A percentile compares a stretch with the other conserved stretches of the same genome.
Conservation (phyloP, 352 stramenopile species). For the Phytophthora gonapodyides region DNA sequence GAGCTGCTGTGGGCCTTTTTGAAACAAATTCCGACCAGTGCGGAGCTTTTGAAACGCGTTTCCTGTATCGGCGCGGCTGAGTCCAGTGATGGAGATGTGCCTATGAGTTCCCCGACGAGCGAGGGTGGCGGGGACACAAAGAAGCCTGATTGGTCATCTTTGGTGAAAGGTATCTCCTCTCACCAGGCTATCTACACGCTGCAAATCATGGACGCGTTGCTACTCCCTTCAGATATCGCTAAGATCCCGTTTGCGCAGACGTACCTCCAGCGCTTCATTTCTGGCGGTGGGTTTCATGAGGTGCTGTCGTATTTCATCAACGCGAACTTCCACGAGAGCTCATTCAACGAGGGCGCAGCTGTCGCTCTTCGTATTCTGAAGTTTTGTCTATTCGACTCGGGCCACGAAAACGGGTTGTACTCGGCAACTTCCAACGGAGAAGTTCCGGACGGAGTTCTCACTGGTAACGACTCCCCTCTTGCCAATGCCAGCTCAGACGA, state of each 20-base stretch:
- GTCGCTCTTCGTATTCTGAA: slow-evolving; percentile 85
- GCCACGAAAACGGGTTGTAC: slow-evolving; percentile 51
- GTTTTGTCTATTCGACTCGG: slow-evolving; percentile 82
- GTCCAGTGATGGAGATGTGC: slow-evolving; percentile 42
- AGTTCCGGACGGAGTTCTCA: slow-evolving; percentile 19
- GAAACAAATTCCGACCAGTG: slow-evolving; percentile 83
- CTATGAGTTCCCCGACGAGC: slow-evolving; percentile 42
- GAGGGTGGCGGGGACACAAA: slow-evolving; percentile 24
- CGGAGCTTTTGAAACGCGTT: slow-evolving; percentile 64
- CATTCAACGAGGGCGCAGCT: slow-evolving; percentile 85
- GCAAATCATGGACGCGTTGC: slow-evolving; percentile 85
- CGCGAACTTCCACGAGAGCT: slow-evolving; percentile 66
- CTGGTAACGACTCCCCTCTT: slow-evolving; percentile 21
- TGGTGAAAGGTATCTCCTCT: slow-evolving; percentile 73
- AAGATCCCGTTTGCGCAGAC: slow-evolving; percentile 62
- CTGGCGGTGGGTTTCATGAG: slow-evolving; percentile 77
- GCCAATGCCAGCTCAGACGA: slow-evolving; percentile 5
- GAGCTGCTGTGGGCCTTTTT: slow-evolving; percentile 80
- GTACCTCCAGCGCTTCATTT: slow-evolving; percentile 78
- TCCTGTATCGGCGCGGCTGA: slow-evolving; percentile 52
- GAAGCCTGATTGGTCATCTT: slow-evolving; percentile 62
- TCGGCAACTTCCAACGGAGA: slow-evolving; percentile 38
- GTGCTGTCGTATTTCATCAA: slow-evolving; percentile 86
- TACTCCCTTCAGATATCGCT: slow-evolving; percentile 69
- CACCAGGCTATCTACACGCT: slow-evolving; percentile 88